These are phyloP conservation scores for Parathielavia appendiculata DNA, from an alignment of 495 filamentous ascomycete species.

Conservation along the genomic window DNA sequence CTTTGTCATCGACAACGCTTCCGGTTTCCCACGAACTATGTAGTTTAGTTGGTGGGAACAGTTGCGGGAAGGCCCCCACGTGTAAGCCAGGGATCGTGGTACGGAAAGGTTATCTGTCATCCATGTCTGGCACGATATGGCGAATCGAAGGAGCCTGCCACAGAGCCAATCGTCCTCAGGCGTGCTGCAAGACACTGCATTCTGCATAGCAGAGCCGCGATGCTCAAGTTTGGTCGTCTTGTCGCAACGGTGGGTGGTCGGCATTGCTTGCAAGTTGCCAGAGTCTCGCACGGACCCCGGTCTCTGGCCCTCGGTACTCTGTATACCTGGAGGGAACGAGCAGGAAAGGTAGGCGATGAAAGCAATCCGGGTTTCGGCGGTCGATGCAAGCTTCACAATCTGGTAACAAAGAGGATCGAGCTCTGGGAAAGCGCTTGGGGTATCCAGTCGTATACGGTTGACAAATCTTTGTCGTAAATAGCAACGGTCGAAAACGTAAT, in stretches of 20 bases:
- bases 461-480: background rate
- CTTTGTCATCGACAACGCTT: background rate
- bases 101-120: too few species aligned
- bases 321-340: background rate
- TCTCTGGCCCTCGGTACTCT: background rate
- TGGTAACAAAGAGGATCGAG: too few species aligned
- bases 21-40: background rate
- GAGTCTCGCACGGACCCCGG: too few species aligned
- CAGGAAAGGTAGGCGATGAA: background rate
- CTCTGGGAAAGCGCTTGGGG: too few species aligned
- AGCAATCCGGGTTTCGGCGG: background rate
- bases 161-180: background rate
- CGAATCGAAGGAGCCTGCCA: background rate
- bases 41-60: background rate
- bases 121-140: background rate
- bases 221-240: background rate
- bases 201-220: constrained; percentile 9
- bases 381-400: background rate
- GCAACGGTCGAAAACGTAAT: background rate
- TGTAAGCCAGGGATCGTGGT: background rate
- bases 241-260: background rate
- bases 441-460: too few species aligned
- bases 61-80: background rate
- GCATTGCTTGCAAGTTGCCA: too few species aligned
- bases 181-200: constrained; percentile 1